phyloP scores from a whole-genome alignment of 805 yeast genomes.

The Pichia cabralensis region DNA sequence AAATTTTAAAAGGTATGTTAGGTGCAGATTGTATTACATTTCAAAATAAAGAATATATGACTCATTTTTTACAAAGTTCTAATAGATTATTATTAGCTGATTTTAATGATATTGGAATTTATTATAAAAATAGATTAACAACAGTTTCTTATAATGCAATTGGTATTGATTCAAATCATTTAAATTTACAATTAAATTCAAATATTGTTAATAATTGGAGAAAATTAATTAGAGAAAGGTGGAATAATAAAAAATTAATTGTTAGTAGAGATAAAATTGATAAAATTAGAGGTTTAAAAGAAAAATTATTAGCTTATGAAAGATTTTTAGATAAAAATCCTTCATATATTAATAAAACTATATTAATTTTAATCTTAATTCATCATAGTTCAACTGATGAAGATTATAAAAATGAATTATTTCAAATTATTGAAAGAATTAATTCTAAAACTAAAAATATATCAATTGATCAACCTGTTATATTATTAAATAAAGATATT shows the following conservation, averaged over 20 bases:
- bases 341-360: slow-evolving; percentile 53
- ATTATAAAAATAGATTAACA: slow-evolving; percentile 48
- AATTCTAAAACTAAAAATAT: slow-evolving; percentile 68
- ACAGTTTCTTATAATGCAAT: slow-evolving; percentile 55
- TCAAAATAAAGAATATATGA: slow-evolving; percentile 87
- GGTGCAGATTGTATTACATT: slow-evolving; percentile 86
- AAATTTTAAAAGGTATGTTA: slow-evolving; percentile 67
- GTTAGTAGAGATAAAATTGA: slow-evolving; percentile 88
- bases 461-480: slow-evolving; percentile 73
- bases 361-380: slow-evolving; percentile 73
- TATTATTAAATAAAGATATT: slow-evolving; percentile 78
- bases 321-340: slow-evolving; percentile 66
- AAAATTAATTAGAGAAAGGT: slow-evolving; percentile 60
- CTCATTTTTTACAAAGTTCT: slow-evolving; percentile 89
- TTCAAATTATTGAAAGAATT: slow-evolving; percentile 74
- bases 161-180: slow-evolving; percentile 63
- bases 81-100: slow-evolving; percentile 78
- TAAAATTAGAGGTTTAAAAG: slow-evolving; percentile 77
- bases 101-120: slow-evolving; percentile 51
- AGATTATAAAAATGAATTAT: slow-evolving; percentile 63
- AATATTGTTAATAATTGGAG: slow-evolving; percentile 55
- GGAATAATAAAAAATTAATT: slow-evolving; percentile 62
- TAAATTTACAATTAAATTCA: slow-evolving; percentile 36
- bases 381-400: slow-evolving; percentile 44
- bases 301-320: slow-evolving; percentile 82